These are phyloP conservation scores for Gossypium gossypioides DNA, from an alignment of 441 rosid genomes.

Conservation along the genomic window DNA sequence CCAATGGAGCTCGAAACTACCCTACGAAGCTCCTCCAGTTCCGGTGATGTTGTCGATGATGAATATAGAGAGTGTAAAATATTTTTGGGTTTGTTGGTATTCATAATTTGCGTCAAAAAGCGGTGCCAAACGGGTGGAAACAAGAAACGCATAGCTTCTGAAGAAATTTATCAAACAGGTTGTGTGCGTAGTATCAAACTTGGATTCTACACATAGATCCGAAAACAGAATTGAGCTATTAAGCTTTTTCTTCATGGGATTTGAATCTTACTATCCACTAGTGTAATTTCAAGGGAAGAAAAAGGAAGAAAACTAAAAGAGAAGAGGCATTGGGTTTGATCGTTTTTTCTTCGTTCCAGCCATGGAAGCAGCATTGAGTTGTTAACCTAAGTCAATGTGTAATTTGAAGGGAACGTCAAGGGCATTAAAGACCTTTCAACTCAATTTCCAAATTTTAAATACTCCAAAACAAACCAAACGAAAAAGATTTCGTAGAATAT, in stretches of 20 bases:
- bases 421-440: neutral
- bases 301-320: neutral
- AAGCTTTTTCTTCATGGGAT: neutral
- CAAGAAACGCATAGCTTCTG: slow-evolving; percentile 18
- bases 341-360: neutral
- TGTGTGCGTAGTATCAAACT: neutral
- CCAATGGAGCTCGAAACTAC: slow-evolving; percentile 53
- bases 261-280: neutral
- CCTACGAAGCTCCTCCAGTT: slow-evolving; percentile 37
- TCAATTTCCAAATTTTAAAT: too few species aligned
- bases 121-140: slow-evolving; percentile 18
- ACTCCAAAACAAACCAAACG: too few species aligned
- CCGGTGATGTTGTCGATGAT: slow-evolving; percentile 9
- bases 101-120: slow-evolving; percentile 10
- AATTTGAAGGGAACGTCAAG: neutral
- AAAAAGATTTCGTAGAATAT: too few species aligned
- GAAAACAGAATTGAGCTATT: neutral
- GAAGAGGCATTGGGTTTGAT: neutral
- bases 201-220: neutral
- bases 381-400: neutral
- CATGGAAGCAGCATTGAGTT: neutral
- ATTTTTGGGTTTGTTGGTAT: slow-evolving; percentile 6
- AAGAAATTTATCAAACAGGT: slow-evolving; percentile 27
- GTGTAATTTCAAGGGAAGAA: neutral
- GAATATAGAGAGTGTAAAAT: slow-evolving; percentile 18